phyloP scores from a whole-genome alignment of 1,284 basidiomycete genomes.

The Microbotryum scabiosae region DNA sequence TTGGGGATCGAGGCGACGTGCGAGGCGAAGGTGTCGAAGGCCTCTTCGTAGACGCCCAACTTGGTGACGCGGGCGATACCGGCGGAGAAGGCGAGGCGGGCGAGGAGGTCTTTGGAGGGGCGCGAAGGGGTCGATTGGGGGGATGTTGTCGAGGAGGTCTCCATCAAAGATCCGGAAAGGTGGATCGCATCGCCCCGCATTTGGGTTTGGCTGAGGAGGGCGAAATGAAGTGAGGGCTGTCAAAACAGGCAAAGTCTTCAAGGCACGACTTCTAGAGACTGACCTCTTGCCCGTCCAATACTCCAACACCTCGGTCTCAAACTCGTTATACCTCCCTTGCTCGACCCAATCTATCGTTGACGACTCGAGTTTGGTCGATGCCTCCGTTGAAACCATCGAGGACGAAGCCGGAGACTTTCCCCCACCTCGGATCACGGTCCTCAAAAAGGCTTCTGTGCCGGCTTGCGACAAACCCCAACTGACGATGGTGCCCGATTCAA shows the following conservation, averaged over 20 bases:
- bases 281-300: slow-evolving; percentile 25
- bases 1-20: slow-evolving; percentile 26
- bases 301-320: slow-evolving; percentile 33
- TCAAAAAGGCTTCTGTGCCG: slow-evolving; percentile 22
- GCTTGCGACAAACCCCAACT: slow-evolving; percentile 24
- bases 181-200: slow-evolving; percentile 26
- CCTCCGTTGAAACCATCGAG: too few relatives aligned
- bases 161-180: slow-evolving; percentile 1
- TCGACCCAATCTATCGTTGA: slow-evolving; percentile 25
- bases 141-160: not conserved
- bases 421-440: slow-evolving; percentile 20
- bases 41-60: slow-evolving; percentile 34
- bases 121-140: slow-evolving; percentile 2
- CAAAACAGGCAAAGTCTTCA: not conserved
- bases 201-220: slow-evolving; percentile 9
- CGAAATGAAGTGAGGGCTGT: not conserved
- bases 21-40: slow-evolving; percentile 32
- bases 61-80: slow-evolving; percentile 34
- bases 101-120: slow-evolving; percentile 28
- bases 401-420: not conserved
- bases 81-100: slow-evolving; percentile 30
- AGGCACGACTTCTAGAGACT: not conserved
- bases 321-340: slow-evolving; percentile 27
- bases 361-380: not conserved
- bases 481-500: slow-evolving; percentile 33